phyloP scores from a whole-genome alignment of 768 basidiomycete genomes.

The Phanerochaete carnosa region DNA sequence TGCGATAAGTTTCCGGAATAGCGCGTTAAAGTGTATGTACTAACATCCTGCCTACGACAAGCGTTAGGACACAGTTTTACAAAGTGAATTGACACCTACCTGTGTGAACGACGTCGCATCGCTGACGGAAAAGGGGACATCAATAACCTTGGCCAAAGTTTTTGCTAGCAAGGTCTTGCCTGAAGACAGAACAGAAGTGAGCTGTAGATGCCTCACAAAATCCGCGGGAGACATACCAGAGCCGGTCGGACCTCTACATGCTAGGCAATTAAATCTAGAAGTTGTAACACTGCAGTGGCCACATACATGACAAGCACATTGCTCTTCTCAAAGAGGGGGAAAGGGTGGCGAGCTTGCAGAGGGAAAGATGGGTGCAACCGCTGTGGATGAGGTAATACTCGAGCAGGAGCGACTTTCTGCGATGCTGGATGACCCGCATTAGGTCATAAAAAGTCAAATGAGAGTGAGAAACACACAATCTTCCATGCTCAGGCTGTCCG shows the following conservation, averaged over 20 bases:
- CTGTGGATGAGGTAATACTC: constrained; percentile 57
- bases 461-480: constrained; percentile 25
- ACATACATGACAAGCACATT: constrained; percentile 89
- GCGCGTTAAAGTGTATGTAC: constrained; percentile 22
- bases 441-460: neutral
- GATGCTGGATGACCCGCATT: constrained; percentile 22
- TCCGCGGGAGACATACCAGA: constrained; percentile 48
- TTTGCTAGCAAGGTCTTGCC: constrained; percentile 91
- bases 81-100: constrained; percentile 35
- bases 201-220: neutral
- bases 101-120: constrained; percentile 96
- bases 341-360: constrained; percentile 38
- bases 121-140: constrained; percentile 91
- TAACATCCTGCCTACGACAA: constrained; percentile 64
- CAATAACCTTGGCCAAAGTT: constrained; percentile 86
- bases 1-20: neutral
- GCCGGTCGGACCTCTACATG: constrained; percentile 73
- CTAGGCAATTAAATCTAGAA: too few relatives aligned
- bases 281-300: constrained; percentile 1
- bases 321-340: constrained; percentile 85
- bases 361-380: constrained; percentile 27
- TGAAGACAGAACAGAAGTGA: constrained; percentile 19
- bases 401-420: constrained; percentile 50
- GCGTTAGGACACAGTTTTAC: constrained; percentile 1
- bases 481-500: constrained; percentile 12